phyloP scores from a whole-genome alignment of 805 yeast genomes.

The Wickerhamiella azyma region DNA sequence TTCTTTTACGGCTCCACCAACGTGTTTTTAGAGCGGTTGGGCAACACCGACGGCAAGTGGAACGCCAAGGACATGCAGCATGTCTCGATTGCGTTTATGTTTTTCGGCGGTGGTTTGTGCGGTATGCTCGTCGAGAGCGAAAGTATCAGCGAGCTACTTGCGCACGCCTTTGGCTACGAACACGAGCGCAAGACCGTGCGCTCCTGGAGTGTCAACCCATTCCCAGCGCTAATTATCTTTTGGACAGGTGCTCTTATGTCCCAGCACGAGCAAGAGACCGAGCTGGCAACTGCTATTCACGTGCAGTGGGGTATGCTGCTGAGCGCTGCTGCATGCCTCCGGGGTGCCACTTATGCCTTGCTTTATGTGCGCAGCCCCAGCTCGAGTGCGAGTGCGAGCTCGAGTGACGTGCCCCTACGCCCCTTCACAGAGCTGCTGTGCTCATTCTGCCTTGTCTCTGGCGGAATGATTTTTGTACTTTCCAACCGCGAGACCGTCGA shows the following conservation, averaged over 20 bases:
- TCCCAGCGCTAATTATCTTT: constrained; percentile 83
- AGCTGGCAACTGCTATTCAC: constrained; percentile 65
- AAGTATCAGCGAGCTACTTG: constrained; percentile 19
- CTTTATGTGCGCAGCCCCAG: constrained; percentile 29
- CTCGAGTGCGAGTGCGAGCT: too few relatives aligned
- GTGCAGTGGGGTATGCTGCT: constrained; percentile 85
- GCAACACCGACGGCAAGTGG: constrained; percentile 70
- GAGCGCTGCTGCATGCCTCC: constrained; percentile 66
- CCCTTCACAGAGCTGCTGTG: constrained; percentile 81
- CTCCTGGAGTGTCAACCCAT: constrained; percentile 74
- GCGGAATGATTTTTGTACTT: constrained; percentile 88
- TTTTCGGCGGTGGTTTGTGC: constrained; percentile 81
- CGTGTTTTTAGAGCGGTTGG: constrained; percentile 79
- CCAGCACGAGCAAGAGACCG: constrained; percentile 76
- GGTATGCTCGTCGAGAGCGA: constrained; percentile 69
- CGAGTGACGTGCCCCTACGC: constrained; percentile 36
- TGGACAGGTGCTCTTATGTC: constrained; percentile 98
- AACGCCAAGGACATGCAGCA: constrained; percentile 82
- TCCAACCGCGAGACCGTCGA: constrained; percentile 75
- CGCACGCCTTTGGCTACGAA: constrained; percentile 13
- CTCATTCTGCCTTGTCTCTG: constrained; percentile 66
- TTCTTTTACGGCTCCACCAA: constrained; percentile 83
- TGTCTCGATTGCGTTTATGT: constrained; percentile 81
- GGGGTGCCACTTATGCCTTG: constrained; percentile 50
- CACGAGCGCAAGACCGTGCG: constrained; percentile 7